These are phyloP conservation scores for Fistulinella prunicolor DNA, from an alignment of 768 basidiomycete genomes.

Conservation along the genomic window DNA sequence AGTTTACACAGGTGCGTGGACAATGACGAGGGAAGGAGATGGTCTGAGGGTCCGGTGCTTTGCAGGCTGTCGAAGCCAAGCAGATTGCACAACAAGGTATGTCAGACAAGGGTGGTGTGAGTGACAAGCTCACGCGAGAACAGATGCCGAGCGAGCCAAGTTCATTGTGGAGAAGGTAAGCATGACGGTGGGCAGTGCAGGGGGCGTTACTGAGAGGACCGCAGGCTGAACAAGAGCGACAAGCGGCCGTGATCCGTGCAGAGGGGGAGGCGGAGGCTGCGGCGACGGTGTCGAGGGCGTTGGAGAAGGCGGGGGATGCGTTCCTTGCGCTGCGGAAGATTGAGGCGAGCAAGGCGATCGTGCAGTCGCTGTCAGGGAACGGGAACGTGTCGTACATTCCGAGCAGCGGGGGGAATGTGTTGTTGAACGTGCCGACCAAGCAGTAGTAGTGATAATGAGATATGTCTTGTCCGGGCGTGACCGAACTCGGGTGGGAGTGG, in stretches of 20 bases:
- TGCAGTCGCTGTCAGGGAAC: constrained; percentile 72
- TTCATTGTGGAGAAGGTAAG: constrained; percentile 97
- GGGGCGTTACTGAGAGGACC: constrained; percentile 18
- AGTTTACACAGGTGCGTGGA: constrained; percentile 68
- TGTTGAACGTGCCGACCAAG: constrained; percentile 76
- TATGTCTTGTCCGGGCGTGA: constrained; percentile 16
- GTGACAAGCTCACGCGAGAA: constrained; percentile 13
- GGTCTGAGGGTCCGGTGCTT: neutral
- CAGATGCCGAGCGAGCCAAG: constrained; percentile 98
- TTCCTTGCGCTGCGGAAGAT: constrained; percentile 95
- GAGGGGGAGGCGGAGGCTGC: constrained; percentile 99
- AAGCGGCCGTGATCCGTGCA: constrained; percentile 96
- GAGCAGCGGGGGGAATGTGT: constrained; percentile 71
- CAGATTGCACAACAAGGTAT: constrained; percentile 98
- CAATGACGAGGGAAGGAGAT: neutral
- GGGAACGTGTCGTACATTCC: constrained; percentile 91
- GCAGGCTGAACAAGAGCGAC: constrained; percentile 97
- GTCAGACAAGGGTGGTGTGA: constrained; percentile 7
- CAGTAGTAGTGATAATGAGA: neutral
- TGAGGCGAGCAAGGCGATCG: constrained; percentile 97
- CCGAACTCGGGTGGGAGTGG: constrained; percentile 9
- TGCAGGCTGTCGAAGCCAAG: constrained; percentile 95
- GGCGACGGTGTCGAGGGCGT: constrained; percentile 81
- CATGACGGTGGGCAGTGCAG: neutral
- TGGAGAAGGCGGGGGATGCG: constrained; percentile 93